phyloP scores from a whole-genome alignment of 2,329 filamentous ascomycete species.

The Pestalotiopsis sp. region DNA sequence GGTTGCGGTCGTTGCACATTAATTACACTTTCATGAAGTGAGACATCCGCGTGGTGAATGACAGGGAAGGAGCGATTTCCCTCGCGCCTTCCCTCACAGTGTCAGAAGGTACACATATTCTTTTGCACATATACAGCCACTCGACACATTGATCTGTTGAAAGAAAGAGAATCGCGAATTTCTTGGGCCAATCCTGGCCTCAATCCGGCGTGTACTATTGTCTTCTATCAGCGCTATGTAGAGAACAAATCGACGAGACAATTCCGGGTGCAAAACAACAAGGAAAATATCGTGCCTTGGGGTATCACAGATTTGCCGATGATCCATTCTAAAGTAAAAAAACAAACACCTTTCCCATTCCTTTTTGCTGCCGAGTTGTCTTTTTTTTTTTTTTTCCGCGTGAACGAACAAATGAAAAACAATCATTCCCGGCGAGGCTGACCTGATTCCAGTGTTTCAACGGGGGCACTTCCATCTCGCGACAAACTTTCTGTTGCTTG shows the following conservation, averaged over 20 bases:
- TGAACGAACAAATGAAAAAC: not conserved
- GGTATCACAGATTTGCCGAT: constrained; percentile 1
- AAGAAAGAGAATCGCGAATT: not conserved
- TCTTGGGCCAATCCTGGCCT: not conserved
- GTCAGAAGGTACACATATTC: too few species aligned
- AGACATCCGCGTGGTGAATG: not conserved
- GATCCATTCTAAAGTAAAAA: not conserved
- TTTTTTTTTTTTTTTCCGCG: not conserved
- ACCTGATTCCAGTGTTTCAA: not conserved
- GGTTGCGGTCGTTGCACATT: not conserved
- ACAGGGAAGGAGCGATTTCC: too few species aligned
- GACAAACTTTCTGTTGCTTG: not conserved
- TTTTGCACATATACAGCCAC: not conserved
- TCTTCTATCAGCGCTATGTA: not conserved
- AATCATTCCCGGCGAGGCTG: not conserved
- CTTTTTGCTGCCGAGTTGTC: not conserved
- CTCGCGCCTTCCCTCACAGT: too few species aligned
- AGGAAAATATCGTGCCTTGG: not conserved
- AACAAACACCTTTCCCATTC: not conserved
- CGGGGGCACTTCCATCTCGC: not conserved
- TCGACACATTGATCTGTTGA: not conserved
- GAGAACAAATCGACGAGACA: not conserved
- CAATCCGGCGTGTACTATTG: not conserved
- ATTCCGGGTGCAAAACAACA: not conserved
- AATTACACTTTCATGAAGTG: not conserved